These are phyloP conservation scores for Toxoplasma gondii DNA, from an alignment of 169 alveolate species.

Conservation along the genomic window DNA sequence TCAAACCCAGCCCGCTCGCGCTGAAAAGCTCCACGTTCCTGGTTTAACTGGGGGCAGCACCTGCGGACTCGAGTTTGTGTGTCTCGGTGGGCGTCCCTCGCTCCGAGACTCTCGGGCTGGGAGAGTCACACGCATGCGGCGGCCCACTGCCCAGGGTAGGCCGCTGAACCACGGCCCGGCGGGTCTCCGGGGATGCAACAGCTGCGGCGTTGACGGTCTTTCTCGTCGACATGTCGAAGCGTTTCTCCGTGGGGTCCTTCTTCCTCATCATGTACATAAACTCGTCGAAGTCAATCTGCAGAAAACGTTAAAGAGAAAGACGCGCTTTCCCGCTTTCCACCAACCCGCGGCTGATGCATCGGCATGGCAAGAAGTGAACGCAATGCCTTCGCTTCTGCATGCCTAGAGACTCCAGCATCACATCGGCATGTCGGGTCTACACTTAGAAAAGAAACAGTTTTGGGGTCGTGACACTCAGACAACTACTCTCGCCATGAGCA, in stretches of 20 bases:
- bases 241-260: constrained; percentile 48
- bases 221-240: not conserved
- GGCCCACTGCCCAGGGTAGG: not conserved
- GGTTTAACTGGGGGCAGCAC: no score
- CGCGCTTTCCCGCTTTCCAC: no score
- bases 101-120: not conserved
- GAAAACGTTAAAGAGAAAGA: not conserved
- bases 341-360: constrained; percentile 13
- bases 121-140: not conserved
- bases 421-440: no score
- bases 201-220: constrained; percentile 1
- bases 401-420: no score
- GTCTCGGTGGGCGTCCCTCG: not conserved
- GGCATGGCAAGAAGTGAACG: no score
- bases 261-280: constrained; percentile 70
- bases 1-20: no score
- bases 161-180: not conserved
- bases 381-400: no score
- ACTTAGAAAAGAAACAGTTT: no score
- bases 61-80: no score
- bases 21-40: no score
- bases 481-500: no score
- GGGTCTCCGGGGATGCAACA: not conserved
- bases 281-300: constrained; percentile 71
- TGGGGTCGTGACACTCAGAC: no score